Conservation (phyloP, 768 basidiomycete genomes). For the Xanthoconium purpureum region DNA sequence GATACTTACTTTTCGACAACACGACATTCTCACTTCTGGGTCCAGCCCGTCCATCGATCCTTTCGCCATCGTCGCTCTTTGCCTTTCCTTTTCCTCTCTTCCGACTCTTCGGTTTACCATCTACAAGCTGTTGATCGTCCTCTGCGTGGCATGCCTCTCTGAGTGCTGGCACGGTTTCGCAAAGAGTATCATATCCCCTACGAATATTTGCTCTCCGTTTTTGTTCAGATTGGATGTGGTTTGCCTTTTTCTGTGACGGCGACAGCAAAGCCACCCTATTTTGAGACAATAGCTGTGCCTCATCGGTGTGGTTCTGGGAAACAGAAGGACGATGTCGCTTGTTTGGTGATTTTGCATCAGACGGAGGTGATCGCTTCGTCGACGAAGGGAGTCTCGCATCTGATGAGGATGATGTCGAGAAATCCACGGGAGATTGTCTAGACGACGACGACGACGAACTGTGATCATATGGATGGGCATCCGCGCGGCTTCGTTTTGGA, state of each 20-base stretch:
- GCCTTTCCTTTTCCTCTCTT: conserved; percentile 37
- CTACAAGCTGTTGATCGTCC: conserved; percentile 48
- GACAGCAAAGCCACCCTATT: conserved; percentile 49
- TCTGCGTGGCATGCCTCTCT: conserved; percentile 77
- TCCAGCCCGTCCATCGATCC: conserved; percentile 79
- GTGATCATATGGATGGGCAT: conserved; percentile 11
- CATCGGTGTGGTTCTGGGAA: conserved; percentile 7
- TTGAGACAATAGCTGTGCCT: conserved; percentile 12
- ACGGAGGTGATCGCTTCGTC: conserved; percentile 27
- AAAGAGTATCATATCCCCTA: conserved; percentile 83
- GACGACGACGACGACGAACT: conserved; percentile 29
- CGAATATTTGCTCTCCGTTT: conserved; percentile 91
- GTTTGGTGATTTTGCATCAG: conserved; percentile 23
- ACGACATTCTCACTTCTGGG: conserved; percentile 91
- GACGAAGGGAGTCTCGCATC: conserved; percentile 12
- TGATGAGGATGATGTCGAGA: conserved; percentile 15
- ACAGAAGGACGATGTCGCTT: conserved; percentile 34
- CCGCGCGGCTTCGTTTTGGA: conserved; percentile 7
- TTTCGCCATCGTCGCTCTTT: conserved; percentile 54
- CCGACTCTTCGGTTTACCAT: conserved; percentile 35
- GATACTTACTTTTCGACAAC: conserved; percentile 71
- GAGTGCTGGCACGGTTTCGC: conserved; percentile 78
- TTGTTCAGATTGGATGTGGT: conserved; percentile 93
- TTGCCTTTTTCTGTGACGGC: conserved; percentile 86
- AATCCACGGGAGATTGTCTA: conserved; percentile 24